Base-by-base conservation (phyloP, 805 yeast genomes). In the Limtongia smithiae region DNA sequence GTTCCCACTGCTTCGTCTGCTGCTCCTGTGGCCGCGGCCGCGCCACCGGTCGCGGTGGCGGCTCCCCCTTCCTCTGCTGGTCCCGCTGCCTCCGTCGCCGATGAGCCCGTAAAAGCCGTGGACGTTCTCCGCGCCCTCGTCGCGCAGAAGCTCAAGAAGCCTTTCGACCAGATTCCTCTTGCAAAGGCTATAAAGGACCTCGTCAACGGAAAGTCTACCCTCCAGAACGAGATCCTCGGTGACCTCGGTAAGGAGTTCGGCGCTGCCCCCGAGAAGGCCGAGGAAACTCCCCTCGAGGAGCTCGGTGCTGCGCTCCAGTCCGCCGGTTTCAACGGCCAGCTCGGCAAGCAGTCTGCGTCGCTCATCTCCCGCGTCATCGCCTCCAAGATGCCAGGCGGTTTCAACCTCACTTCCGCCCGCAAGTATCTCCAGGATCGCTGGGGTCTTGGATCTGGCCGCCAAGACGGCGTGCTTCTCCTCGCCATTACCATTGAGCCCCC, bases 351-450 rank as follows among this genome's bases (percentile, higher is more conserved):
- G 65, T 84, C 97, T 1, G 72, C 89, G 33, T 84, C 96, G 25
- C 78, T 93, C 63, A 76, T 91, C 57, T 86, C 95, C 56, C 83
- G 97, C 72, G 77, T 93, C 65, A 85, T 90, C 75, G 82, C 97
- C 9, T 84, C 97, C 25, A 93, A 93, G 75, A 93, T 93, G 97
- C 97, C 99, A 46, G 99, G 99, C 78, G 99, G 99, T 18, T 93
- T 91, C 72, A 85, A 95, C 41, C 83, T 91, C 61, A 83, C 96
- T 55, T 75, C 79, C 58, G 95, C 96, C 44, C 84, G 97, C 76
- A 88, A 90, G 70, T 86, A 93, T 72, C 79, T 93, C 68, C 90
- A 85, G 73, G 67, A 90, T 38, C 81, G 91, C 70, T 93, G 86
- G 86, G 98, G 98, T 60, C 78, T 93, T 62, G 94, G 85, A 59